Evolutionary conservation across 352 stramenopile species (phyloP), one percentile per base, ranked within the genome.

Genomic region (Globisporangium echinulatum): DNA sequence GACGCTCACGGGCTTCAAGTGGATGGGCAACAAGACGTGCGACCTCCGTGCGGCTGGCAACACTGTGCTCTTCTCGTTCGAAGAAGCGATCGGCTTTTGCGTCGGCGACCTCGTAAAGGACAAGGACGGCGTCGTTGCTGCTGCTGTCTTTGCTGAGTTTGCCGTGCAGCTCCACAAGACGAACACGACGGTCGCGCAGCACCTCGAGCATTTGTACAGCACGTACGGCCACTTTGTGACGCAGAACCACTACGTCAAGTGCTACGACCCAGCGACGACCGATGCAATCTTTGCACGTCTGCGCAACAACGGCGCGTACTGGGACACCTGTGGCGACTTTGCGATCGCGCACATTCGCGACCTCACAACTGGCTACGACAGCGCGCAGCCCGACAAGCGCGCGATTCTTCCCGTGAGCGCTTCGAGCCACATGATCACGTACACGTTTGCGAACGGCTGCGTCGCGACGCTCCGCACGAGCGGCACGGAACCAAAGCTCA

Each of bases 401-500:
- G 96, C 84, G 5, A 64, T 91, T 11, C 82, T 99, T n/a, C 96
- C 97, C 0, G 90, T 94, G 14, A 97, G 87, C 61, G 75, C 79
- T 42, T 92, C 91, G 48, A 96, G 78, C 40, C 92, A 98, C 53
- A 99, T 99, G 97, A 97, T 99, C 69, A 98, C 96, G 37, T 97
- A 98, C 72, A 82, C 79, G 42, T 99, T 99, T 63, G 72, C 64
- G 19, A 99, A 99, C 75, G 96, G 96, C 54, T 97, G 90, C 66
- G 91, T 98, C 49, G 88, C 94, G 17, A 98, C 97, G 55, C 87
- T 99, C 57, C 90, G 97, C 62, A 98, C 96, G 42, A 99, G 94
- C 69, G 97, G 97, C 17, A 99, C 97, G 11, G 97, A 99, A 71
- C 97, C 97, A 19, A 99, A 99, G 75, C 96, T 99, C 61, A 99